These are phyloP conservation scores for Raffaelea albimanens DNA, from an alignment of 2,329 filamentous ascomycete species.

Conservation along the genomic window DNA sequence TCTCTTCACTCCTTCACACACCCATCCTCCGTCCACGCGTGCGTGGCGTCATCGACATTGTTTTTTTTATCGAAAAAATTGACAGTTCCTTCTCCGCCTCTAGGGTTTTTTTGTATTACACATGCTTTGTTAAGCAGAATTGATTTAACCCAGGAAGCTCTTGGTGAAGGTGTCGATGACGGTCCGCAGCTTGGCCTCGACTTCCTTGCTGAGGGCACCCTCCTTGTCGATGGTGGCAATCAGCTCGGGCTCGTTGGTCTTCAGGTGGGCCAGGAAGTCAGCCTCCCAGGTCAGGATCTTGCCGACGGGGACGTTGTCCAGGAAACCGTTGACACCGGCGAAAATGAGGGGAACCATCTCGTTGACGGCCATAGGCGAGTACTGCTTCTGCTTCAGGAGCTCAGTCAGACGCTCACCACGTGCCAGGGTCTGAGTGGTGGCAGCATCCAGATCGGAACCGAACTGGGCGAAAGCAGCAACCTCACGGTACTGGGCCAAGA, in stretches of 20 bases:
- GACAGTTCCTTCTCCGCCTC: no score
- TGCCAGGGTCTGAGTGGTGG: conserved; percentile 95
- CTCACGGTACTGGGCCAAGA: conserved; percentile 99
- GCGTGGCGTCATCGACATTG: no score
- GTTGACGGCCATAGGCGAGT: conserved; percentile 95
- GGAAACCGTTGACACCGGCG: conserved; percentile 95
- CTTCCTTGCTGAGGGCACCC: conserved; percentile 90
- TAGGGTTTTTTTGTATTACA: no score
- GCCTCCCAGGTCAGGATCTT: conserved; percentile 92
- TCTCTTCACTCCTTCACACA: no score
- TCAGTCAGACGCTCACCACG: conserved; percentile 99
- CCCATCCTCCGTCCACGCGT: no score
- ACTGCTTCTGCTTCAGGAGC: conserved; percentile 99
- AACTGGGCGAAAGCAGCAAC: conserved; percentile 99
- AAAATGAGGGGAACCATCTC: conserved; percentile 99
- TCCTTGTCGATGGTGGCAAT: conserved; percentile 87
- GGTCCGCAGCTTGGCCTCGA: conserved; percentile 74
- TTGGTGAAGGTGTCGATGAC: conserved; percentile 77
- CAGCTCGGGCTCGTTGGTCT: conserved; percentile 79
- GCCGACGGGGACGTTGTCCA: conserved; percentile 79
- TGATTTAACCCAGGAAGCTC: conserved; percentile 78
- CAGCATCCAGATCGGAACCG: conserved; percentile 97
- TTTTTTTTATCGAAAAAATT: no score
- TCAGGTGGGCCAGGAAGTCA: conserved; percentile 88
- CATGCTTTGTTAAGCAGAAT: no score